Evolutionary conservation across 306 rosid genomes (phyloP).

Genomic region (Myrica gale): DNA sequence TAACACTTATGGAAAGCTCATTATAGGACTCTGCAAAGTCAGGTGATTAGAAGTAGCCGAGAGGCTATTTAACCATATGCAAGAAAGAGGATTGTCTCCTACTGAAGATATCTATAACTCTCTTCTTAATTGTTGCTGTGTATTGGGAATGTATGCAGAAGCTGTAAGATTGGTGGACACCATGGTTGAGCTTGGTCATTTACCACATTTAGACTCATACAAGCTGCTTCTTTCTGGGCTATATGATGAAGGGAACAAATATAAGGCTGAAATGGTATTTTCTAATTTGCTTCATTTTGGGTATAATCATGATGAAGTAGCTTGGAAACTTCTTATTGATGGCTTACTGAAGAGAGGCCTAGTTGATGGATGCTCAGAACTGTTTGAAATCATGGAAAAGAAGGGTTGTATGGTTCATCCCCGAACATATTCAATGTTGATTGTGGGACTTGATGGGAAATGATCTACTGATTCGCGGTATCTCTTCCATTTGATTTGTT

Average conservation of each 20-base stretch:
- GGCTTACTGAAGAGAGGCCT: constrained; percentile 67
- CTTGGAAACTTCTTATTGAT: constrained; percentile 81
- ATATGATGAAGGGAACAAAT: constrained; percentile 47
- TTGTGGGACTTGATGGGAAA: constrained; percentile 44
- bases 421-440: constrained; percentile 64
- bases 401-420: constrained; percentile 70
- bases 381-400: constrained; percentile 56
- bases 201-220: constrained; percentile 63
- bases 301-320: constrained; percentile 74
- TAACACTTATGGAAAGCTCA: constrained; percentile 65
- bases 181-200: constrained; percentile 58
- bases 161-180: constrained; percentile 57
- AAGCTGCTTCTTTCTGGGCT: constrained; percentile 70
- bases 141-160: constrained; percentile 50
- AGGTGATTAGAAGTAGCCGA: constrained; percentile 45
- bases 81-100: constrained; percentile 50
- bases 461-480: constrained; percentile 18
- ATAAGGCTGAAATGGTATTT: constrained; percentile 63
- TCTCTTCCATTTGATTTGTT: constrained; percentile 10
- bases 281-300: constrained; percentile 45
- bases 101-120: constrained; percentile 52
- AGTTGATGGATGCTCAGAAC: constrained; percentile 55
- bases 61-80: constrained; percentile 55
- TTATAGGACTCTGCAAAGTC: constrained; percentile 68
- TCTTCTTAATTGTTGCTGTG: constrained; percentile 63